Evolutionary conservation across 2,329 filamentous ascomycete genomes (phyloP), one percentile per base, ranked within the genome.

Genomic region (Aspergillus sergii): DNA sequence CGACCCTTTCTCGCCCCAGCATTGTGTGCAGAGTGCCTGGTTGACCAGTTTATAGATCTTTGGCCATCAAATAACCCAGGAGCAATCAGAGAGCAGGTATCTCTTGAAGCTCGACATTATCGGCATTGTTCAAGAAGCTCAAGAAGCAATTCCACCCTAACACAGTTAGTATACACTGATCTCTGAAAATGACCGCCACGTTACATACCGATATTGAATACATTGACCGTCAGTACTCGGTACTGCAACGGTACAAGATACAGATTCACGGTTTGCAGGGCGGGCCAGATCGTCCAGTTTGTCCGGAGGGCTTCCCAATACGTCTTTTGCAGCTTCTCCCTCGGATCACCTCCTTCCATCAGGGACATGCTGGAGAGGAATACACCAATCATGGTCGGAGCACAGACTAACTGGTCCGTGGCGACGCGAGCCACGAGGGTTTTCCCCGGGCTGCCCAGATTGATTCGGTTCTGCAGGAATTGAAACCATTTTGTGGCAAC

Each of bases 61-160:
- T 28, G 21, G 6, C 9, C 19, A 5, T 19, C 12, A 1, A 48
- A 0, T 50, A 30, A 3, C 10, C 3, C 19, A 34, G 48, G 3
- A n/a, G 28, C 28, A 34, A 32, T 51, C 48, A 61, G 19, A 43
- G 2, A 32, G 41, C 59, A 3, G 53, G 59, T 3, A 46, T 12
- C 39, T 50, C 50, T 21, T 51, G 41, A 16, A 41, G 3, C 11
- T 60, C 28, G 14, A 7, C 14, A 14, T 8, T 32, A 4, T 61
- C 43, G 4, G 58, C 64, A 53, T 55, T 67, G 56, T 64, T 67
- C 21, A 66, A 36, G 14, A 66, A 60, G 36, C 66, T 66, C 62
- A 68, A 46, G 39, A 68, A 68, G 51, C 66, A 68, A 60, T 66
- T 68, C 64, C 66, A 68, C 2, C 66, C 66, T 66, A 34, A 7